Evolutionary conservation across 352 stramenopile genomes (phyloP).

Genomic region (Globisporangium sylvaticum): DNA sequence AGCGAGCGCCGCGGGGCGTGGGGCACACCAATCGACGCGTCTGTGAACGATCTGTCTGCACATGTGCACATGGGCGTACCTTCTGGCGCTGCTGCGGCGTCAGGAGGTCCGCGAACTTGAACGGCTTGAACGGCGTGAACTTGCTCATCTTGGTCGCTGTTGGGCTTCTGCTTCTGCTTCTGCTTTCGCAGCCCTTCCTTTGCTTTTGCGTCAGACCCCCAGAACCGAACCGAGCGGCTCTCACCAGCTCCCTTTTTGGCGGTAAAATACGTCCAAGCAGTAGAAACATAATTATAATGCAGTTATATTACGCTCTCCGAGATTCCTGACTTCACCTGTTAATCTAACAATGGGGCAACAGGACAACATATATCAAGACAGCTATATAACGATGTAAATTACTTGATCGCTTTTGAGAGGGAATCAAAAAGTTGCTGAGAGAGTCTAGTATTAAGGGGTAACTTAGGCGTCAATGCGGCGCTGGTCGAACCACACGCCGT

Average conservation of each 20-base stretch:
- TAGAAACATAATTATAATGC: neutral
- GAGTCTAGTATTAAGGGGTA: neutral
- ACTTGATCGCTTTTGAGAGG: neutral
- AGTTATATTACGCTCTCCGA: neutral
- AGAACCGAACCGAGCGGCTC: conserved; percentile 8
- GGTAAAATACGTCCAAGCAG: neutral
- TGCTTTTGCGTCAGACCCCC: conserved; percentile 7
- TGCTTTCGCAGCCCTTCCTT: conserved; percentile 15
- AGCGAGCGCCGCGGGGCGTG: neutral
- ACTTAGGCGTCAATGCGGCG: neutral
- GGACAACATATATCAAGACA: neutral
- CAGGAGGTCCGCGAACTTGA: conserved; percentile 72
- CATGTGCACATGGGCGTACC: conserved; percentile 21
- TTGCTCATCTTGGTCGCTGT: conserved; percentile 54
- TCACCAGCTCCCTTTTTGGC: neutral
- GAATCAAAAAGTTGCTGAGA: neutral
- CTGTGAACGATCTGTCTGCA: neutral
- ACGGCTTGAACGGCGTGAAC: conserved; percentile 84
- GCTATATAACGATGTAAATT: neutral
- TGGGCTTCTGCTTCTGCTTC: conserved; percentile 8
- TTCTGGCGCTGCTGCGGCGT: conserved; percentile 64
- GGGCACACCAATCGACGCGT: neutral
- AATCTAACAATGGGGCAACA: neutral
- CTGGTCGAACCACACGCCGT: conserved; percentile 50
- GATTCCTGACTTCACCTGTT: neutral